Conservation (phyloP, 345 rosid genomes). For the Eucalyptus globulus region DNA sequence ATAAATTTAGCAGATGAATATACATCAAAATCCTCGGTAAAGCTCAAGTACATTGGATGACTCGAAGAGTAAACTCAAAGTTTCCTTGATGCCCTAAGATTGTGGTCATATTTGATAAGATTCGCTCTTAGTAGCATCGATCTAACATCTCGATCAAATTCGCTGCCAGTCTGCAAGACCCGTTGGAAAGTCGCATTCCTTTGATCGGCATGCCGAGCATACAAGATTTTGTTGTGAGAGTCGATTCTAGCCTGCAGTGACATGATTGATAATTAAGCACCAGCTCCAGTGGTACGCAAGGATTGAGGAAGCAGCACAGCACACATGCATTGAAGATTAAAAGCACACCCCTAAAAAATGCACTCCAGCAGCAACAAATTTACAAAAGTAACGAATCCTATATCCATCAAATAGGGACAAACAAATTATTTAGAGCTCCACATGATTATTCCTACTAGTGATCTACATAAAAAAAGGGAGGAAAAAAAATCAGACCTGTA, state of each 20-base stretch:
- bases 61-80: constrained; percentile 11
- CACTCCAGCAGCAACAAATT: neutral
- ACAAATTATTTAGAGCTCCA: neutral
- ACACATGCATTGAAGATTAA: neutral
- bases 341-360: neutral
- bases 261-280: neutral
- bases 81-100: constrained; percentile 50
- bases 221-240: constrained; percentile 93
- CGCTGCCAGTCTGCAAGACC: constrained; percentile 86
- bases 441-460: neutral
- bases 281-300: neutral
- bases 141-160: constrained; percentile 82
- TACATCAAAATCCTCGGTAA: neutral
- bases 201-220: constrained; percentile 97
- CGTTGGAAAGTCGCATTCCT: constrained; percentile 92
- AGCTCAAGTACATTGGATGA: neutral
- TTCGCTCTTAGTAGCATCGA: constrained; percentile 84
- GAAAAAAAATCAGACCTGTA: constrained; percentile 43
- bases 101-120: constrained; percentile 77
- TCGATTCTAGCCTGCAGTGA: constrained; percentile 86
- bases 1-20: neutral
- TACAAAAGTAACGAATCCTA: neutral
- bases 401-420: neutral
- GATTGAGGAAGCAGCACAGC: neutral
- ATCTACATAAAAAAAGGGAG: neutral